Percentiles rank a stretch among this genome's conserved stretches.
phyloP scores from a whole-genome alignment of 257 asterid genomes.

The Fraxinus pennsylvanica region DNA sequence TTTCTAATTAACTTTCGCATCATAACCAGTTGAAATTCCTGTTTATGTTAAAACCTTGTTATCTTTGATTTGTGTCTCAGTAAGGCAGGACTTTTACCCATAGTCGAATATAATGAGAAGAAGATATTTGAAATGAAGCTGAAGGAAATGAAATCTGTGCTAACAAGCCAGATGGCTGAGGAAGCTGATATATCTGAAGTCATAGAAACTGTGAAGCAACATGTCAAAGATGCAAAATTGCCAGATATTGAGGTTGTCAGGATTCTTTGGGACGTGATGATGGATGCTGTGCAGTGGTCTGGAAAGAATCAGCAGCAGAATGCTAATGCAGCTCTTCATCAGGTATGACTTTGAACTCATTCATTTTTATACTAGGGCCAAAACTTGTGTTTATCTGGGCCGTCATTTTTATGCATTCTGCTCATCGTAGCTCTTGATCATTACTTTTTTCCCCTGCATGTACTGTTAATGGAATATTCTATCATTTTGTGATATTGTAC shows the following conservation, averaged over 20 bases:
- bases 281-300: slow-evolving; percentile 99
- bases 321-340: slow-evolving; percentile 87
- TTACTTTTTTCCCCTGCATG: no score
- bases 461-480: no score
- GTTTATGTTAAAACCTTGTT: slow-evolving; percentile 8
- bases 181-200: slow-evolving; percentile 82
- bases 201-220: slow-evolving; percentile 87
- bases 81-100: slow-evolving; percentile 64
- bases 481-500: no score
- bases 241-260: slow-evolving; percentile 91
- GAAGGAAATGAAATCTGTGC: slow-evolving; percentile 85
- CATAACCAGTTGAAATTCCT: neutral
- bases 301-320: slow-evolving; percentile 97
- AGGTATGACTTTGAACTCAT: slow-evolving; percentile 46
- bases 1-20: neutral
- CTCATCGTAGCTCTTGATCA: neutral
- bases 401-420: neutral
- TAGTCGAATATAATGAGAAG: slow-evolving; percentile 84
- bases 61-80: slow-evolving; percentile 41
- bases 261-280: slow-evolving; percentile 87
- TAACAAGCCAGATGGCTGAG: slow-evolving; percentile 77
- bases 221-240: slow-evolving; percentile 81
- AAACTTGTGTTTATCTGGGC: neutral
- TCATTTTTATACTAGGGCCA: neutral
- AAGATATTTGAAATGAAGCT: slow-evolving; percentile 79